Conservation (phyloP, 2,329 filamentous ascomycete species). For the Colletotrichum camelliae region DNA sequence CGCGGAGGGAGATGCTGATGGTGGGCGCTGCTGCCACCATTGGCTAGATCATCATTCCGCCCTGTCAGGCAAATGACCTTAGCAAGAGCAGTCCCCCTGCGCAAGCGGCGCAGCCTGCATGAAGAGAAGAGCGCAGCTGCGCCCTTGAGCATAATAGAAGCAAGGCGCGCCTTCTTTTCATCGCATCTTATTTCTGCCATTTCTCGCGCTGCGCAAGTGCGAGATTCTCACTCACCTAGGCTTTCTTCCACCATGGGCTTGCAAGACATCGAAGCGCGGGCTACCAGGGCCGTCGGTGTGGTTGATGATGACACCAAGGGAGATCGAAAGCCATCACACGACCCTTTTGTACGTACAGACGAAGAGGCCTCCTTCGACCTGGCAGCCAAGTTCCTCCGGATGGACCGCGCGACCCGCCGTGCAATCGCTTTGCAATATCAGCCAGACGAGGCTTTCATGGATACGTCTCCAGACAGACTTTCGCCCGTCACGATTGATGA, state of each 20-base stretch:
- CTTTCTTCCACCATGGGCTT: neutral
- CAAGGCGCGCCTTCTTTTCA: neutral
- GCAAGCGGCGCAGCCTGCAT: conserved; percentile 7
- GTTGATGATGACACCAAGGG: neutral
- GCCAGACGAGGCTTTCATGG: neutral
- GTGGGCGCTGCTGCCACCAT: neutral
- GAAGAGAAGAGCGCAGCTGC: conserved; percentile 6
- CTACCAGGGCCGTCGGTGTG: neutral
- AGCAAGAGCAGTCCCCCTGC: neutral
- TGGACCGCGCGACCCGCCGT: neutral
- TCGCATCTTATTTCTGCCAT: neutral
- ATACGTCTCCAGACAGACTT: neutral
- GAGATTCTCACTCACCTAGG: neutral
- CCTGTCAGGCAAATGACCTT: neutral
- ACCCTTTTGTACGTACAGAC: neutral
- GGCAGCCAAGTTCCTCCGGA: neutral
- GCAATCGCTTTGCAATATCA: neutral
- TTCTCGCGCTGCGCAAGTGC: neutral
- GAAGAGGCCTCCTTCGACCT: conserved; percentile 7
- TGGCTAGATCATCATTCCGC: neutral
- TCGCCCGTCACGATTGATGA: neutral
- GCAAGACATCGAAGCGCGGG: neutral
- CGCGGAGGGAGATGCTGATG: neutral
- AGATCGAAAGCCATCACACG: neutral
- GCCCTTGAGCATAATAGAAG: neutral